Evolutionary conservation across 1,284 basidiomycete species (phyloP).

Genomic region (Malassezia furfur): DNA sequence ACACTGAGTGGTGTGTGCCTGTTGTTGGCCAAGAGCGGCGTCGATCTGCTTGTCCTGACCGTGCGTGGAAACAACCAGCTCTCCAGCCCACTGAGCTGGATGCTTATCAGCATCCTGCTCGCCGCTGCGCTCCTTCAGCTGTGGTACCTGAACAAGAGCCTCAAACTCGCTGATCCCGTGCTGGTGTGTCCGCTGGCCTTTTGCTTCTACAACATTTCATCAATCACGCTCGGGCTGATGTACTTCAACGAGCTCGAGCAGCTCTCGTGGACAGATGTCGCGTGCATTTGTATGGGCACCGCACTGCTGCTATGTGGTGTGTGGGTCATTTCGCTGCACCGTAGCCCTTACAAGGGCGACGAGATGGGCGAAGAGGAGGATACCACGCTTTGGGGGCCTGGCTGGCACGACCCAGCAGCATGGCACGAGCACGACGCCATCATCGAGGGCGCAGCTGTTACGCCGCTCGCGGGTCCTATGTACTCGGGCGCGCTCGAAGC

Average conservation of each 20-base stretch:
- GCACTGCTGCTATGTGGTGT: conserved; percentile 72
- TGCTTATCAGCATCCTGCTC: conserved; percentile 62
- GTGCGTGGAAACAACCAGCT: conserved; percentile 70
- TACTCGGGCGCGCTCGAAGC: neutral
- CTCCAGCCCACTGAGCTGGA: conserved; percentile 67
- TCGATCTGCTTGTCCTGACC: conserved; percentile 76
- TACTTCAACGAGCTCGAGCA: conserved; percentile 81
- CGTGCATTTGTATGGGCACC: conserved; percentile 70
- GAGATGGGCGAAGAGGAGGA: conserved; percentile 10
- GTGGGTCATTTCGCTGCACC: conserved; percentile 62
- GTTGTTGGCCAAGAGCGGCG: conserved; percentile 84
- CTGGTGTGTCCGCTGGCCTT: conserved; percentile 88
- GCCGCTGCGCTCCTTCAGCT: conserved; percentile 65
- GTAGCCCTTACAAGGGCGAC: conserved; percentile 15
- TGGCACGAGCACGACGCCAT: conserved; percentile 1
- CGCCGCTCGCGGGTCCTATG: neutral
- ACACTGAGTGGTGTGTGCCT: conserved; percentile 89
- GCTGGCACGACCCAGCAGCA: conserved; percentile 10
- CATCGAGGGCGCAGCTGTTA: neutral
- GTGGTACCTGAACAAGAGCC: conserved; percentile 83
- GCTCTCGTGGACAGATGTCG: conserved; percentile 61
- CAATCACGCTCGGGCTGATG: conserved; percentile 56
- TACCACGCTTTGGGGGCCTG: conserved; percentile 4
- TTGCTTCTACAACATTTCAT: conserved; percentile 88
- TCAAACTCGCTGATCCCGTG: conserved; percentile 65